Evolutionary conservation across 441 rosid species (phyloP).

Genomic region (Isatis lusitanica): DNA sequence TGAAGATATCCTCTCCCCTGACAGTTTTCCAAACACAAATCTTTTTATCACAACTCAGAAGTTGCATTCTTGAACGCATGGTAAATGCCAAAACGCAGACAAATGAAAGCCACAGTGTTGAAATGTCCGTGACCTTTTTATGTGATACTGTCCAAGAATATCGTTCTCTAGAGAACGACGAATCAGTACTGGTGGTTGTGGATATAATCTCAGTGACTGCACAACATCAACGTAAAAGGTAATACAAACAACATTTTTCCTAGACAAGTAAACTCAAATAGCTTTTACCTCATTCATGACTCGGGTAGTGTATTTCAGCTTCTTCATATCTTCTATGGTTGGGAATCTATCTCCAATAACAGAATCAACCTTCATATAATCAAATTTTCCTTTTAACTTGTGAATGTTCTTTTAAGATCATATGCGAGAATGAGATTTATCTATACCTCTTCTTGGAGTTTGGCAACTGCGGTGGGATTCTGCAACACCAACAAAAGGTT

Average conservation of each 20-base stretch:
- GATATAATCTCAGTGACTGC: constrained; percentile 93
- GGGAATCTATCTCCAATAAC: constrained; percentile 90
- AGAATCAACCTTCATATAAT: constrained; percentile 70
- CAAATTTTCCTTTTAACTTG: not conserved
- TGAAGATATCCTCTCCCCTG: constrained; percentile 92
- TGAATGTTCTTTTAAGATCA: constrained; percentile 9
- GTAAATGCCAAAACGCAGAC: constrained; percentile 2
- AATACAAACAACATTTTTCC: constrained; percentile 3
- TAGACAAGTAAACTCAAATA: not conserved
- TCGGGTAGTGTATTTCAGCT: constrained; percentile 87
- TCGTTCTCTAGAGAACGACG: constrained; percentile 83
- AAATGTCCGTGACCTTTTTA: constrained; percentile 52
- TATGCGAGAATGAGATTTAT: not conserved
- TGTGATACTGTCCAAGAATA: constrained; percentile 80
- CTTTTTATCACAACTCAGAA: constrained; percentile 13
- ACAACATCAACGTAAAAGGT: constrained; percentile 23
- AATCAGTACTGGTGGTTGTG: constrained; percentile 97
- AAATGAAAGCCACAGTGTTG: not conserved
- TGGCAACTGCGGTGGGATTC: constrained; percentile 81
- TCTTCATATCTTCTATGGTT: constrained; percentile 83
- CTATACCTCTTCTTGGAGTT: constrained; percentile 83
- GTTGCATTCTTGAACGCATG: not conserved
- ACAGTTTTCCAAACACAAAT: constrained; percentile 25
- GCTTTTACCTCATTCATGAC: constrained; percentile 86
- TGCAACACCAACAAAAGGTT: constrained; percentile 40